Conservation (phyloP, 371 early-diverging fungal species). For the Rhizomucor miehei region DNA sequence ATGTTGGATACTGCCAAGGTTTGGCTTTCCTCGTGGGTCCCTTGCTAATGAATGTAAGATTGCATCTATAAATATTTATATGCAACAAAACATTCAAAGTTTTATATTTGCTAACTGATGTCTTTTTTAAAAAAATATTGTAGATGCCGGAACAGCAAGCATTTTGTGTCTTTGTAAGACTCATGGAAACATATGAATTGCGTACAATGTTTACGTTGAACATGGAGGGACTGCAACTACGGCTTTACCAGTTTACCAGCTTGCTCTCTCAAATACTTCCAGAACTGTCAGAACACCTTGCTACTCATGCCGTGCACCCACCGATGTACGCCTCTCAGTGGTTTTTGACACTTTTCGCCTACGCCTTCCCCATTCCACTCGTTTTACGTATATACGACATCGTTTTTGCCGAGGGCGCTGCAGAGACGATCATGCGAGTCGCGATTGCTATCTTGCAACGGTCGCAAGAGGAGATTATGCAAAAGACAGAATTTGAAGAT, state of each 20-base stretch:
- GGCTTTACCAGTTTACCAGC: slow-evolving; percentile 79
- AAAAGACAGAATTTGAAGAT: slow-evolving; percentile 77
- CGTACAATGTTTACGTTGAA: slow-evolving; percentile 69
- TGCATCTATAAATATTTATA: too few species aligned
- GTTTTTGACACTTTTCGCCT: slow-evolving; percentile 86
- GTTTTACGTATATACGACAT: slow-evolving; percentile 80
- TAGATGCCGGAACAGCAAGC: slow-evolving; percentile 89
- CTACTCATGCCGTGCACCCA: slow-evolving; percentile 64
- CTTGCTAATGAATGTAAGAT: slow-evolving; percentile 82
- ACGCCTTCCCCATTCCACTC: slow-evolving; percentile 72
- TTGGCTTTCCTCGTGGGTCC: slow-evolving; percentile 93
- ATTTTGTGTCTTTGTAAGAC: slow-evolving; percentile 77
- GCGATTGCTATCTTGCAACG: slow-evolving; percentile 80
- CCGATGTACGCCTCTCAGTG: slow-evolving; percentile 90
- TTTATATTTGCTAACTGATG: too few species aligned
- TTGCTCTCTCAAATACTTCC: slow-evolving; percentile 79
- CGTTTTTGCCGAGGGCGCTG: slow-evolving; percentile 76
- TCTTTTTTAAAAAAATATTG: slow-evolving; percentile 16
- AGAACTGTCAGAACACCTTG: slow-evolving; percentile 66
- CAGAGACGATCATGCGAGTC: slow-evolving; percentile 79
- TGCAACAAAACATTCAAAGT: too few species aligned
- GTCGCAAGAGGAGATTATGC: slow-evolving; percentile 64
- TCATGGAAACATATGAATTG: slow-evolving; percentile 88
- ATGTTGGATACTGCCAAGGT: slow-evolving; percentile 97
- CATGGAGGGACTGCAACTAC: slow-evolving; percentile 80